Evolutionary conservation across 2,329 filamentous ascomycete species (phyloP).

Genomic region (Clonostachys rosea): DNA sequence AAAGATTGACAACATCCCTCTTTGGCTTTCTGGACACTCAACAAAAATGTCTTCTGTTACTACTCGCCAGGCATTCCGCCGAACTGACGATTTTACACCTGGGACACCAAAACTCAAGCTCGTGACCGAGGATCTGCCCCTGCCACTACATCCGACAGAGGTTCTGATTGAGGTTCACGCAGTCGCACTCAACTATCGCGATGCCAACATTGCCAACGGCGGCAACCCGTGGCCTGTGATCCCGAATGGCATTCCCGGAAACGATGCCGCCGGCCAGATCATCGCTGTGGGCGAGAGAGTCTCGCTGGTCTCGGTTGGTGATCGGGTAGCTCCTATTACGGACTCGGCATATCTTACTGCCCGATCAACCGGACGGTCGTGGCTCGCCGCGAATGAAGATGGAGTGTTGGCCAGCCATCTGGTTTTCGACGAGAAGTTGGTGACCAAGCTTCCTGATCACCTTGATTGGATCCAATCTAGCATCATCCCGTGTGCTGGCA

Average conservation of each 20-base stretch:
- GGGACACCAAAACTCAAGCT: slow-evolving; percentile 24
- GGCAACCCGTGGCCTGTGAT: slow-evolving; percentile 34
- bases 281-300: slow-evolving; percentile 27
- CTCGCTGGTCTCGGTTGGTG: slow-evolving; percentile 19
- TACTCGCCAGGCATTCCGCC: slow-evolving; percentile 13
- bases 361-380: slow-evolving; percentile 25
- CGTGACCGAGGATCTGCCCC: slow-evolving; percentile 20
- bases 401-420: slow-evolving; percentile 33
- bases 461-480: slow-evolving; percentile 26
- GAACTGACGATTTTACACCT: slow-evolving; percentile 19
- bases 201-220: slow-evolving; percentile 27
- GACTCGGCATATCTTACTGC: slow-evolving; percentile 32
- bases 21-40: too few relatives aligned
- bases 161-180: slow-evolving; percentile 23
- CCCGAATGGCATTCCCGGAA: slow-evolving; percentile 20
- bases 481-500: slow-evolving; percentile 35
- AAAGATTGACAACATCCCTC: too few relatives aligned
- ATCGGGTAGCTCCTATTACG: slow-evolving; percentile 27
- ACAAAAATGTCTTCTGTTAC: too few relatives aligned
- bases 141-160: slow-evolving; percentile 18
- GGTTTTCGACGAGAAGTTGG: slow-evolving; percentile 28
- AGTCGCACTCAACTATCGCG: slow-evolving; percentile 25
- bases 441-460: slow-evolving; percentile 27
- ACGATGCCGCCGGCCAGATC: slow-evolving; percentile 35
- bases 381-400: slow-evolving; percentile 37